Conservation (phyloP, 768 basidiomycete species). For the Lactarius quietus region DNA sequence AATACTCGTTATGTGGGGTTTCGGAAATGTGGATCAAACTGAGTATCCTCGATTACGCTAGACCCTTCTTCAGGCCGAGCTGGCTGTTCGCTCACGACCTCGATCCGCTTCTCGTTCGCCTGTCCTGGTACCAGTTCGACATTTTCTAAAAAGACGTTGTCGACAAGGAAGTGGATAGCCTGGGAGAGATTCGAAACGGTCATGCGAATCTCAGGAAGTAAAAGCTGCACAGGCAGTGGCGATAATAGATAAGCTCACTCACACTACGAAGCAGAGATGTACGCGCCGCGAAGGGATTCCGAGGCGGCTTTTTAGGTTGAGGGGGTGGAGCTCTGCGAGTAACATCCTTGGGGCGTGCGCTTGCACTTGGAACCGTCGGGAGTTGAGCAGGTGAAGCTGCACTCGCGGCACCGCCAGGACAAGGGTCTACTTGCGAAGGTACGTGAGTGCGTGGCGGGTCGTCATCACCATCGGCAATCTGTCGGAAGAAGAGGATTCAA, state of each 20-base stretch:
- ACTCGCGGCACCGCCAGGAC: background rate
- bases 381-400: background rate
- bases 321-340: conserved; percentile 30
- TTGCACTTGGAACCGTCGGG: conserved; percentile 13
- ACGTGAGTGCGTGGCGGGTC: background rate
- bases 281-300: conserved; percentile 64
- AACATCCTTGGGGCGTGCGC: conserved; percentile 11
- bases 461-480: background rate
- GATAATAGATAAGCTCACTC: conserved; percentile 31
- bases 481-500: conserved; percentile 11
- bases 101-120: conserved; percentile 58
- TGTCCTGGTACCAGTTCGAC: conserved; percentile 83
- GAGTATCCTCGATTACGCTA: background rate
- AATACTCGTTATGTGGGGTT: background rate
- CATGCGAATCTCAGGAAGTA: conserved; percentile 80
- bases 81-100: conserved; percentile 45
- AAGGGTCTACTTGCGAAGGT: background rate
- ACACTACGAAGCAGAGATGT: conserved; percentile 80
- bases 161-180: conserved; percentile 84
- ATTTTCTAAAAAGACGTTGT: conserved; percentile 78
- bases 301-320: conserved; percentile 49
- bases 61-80: background rate
- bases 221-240: conserved; percentile 46
- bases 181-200: conserved; percentile 92
- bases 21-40: background rate